phyloP scores from a whole-genome alignment of 2,329 filamentous ascomycete genomes.

The Trichoderma arundinaceum region DNA sequence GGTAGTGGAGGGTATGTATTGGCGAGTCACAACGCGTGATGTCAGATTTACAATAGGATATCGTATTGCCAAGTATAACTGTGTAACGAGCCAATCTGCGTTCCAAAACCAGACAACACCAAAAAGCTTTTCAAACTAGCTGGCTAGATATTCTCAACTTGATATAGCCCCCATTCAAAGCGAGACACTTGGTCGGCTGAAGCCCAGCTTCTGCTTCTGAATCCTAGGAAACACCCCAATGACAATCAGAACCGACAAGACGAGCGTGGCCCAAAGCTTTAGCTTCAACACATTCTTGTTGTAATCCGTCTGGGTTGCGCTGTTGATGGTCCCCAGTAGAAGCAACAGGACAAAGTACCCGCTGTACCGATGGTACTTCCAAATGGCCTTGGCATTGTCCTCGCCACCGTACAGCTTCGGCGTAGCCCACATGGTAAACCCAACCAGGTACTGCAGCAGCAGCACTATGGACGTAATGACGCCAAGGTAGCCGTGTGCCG shows the following conservation, averaged over 20 bases:
- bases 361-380: slow-evolving; percentile 83
- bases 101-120: not conserved
- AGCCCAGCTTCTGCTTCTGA: slow-evolving; percentile 80
- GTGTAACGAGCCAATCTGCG: not conserved
- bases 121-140: not conserved
- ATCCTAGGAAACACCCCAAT: slow-evolving; percentile 78
- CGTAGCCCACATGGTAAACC: slow-evolving; percentile 80
- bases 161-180: slow-evolving; percentile 8
- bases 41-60: too few relatives aligned
- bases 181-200: slow-evolving; percentile 34
- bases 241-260: slow-evolving; percentile 70
- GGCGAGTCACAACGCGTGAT: too few relatives aligned
- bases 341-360: slow-evolving; percentile 77
- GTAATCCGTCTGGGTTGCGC: slow-evolving; percentile 78
- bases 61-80: not conserved
- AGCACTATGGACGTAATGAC: slow-evolving; percentile 74
- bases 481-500: slow-evolving; percentile 82
- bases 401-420: slow-evolving; percentile 78
- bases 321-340: slow-evolving; percentile 74
- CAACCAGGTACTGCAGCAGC: slow-evolving; percentile 74
- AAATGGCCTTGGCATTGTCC: slow-evolving; percentile 79
- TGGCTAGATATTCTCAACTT: not conserved
- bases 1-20: too few relatives aligned
- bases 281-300: slow-evolving; percentile 72
- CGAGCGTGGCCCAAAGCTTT: slow-evolving; percentile 74